Evolutionary conservation across 169 alveolate genomes (phyloP).

Genomic region (Plasmodium vinckei): DNA sequence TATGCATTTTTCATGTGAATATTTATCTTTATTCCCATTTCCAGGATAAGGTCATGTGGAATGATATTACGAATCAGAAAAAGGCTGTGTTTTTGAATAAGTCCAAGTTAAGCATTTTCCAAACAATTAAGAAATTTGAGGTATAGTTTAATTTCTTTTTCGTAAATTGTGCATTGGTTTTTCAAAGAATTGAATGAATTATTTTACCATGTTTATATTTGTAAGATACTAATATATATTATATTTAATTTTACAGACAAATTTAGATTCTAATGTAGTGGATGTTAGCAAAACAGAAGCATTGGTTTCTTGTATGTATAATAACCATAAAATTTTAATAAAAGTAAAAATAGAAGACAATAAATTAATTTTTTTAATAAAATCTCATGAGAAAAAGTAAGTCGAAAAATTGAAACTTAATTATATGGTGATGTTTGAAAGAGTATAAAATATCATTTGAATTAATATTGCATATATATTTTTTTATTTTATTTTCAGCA

Average conservation of each 20-base stretch:
- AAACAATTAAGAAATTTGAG: slow-evolving; percentile 56
- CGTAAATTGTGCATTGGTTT: neutral
- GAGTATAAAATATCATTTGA: neutral
- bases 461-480: slow-evolving; percentile 4
- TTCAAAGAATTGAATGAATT: neutral
- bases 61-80: slow-evolving; percentile 33
- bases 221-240: slow-evolving; percentile 13
- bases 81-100: slow-evolving; percentile 57
- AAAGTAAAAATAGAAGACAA: slow-evolving; percentile 66
- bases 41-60: slow-evolving; percentile 60
- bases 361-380: slow-evolving; percentile 70
- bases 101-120: slow-evolving; percentile 52
- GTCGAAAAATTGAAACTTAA: neutral
- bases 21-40: neutral
- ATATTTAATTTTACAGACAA: slow-evolving; percentile 20
- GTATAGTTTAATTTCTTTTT: slow-evolving; percentile 15
- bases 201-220: neutral
- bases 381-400: slow-evolving; percentile 65
- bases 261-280: slow-evolving; percentile 40
- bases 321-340: slow-evolving; percentile 46
- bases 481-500: slow-evolving; percentile 44
- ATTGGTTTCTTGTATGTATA: slow-evolving; percentile 43
- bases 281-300: slow-evolving; percentile 69
- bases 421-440: neutral
- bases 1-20: neutral